phyloP scores from a whole-genome alignment of 805 yeast species.

The Wickerhamomyces kurtzmanii region DNA sequence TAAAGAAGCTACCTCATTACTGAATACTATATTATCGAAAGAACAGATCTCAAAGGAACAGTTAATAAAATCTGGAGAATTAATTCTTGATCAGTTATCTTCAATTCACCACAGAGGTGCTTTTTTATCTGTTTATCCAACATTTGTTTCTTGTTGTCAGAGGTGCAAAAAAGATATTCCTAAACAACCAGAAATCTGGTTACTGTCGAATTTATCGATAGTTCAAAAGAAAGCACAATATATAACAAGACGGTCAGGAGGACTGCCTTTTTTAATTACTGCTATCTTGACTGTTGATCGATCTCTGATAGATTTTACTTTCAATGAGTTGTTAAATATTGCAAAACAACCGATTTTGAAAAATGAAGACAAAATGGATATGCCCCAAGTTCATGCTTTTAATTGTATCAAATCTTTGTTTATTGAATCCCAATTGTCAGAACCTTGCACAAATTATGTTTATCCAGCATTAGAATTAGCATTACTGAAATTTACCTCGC shows the following conservation, averaged over 20 bases:
- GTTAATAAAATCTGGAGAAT: constrained; percentile 31
- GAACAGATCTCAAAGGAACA: constrained; percentile 16
- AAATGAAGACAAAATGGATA: constrained; percentile 48
- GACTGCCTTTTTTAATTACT: constrained; percentile 72
- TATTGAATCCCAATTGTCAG: constrained; percentile 58
- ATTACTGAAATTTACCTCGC: constrained; percentile 50
- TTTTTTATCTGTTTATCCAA: constrained; percentile 78
- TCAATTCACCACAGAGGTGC: constrained; percentile 87
- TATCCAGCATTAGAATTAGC: constrained; percentile 53
- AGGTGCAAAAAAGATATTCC: constrained; percentile 35
- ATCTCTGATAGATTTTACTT: constrained; percentile 37
- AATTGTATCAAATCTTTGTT: constrained; percentile 74
- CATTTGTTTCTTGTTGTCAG: constrained; percentile 57
- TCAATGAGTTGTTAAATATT: constrained; percentile 39
- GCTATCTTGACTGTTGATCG: constrained; percentile 47
- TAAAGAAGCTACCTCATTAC: constrained; percentile 58
- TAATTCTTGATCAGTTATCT: constrained; percentile 57
- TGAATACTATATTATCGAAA: constrained; percentile 32
- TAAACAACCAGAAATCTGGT: constrained; percentile 44
- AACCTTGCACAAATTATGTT: constrained; percentile 36
- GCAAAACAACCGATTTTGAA: constrained; percentile 40
- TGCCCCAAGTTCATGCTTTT: constrained; percentile 91
- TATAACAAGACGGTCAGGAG: constrained; percentile 88
- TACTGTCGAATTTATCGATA: constrained; percentile 40
- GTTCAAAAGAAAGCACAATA: constrained; percentile 51